These are phyloP conservation scores for Ascochyta clinopodiicola DNA, from an alignment of 2,329 filamentous ascomycete genomes.

Conservation along the genomic window DNA sequence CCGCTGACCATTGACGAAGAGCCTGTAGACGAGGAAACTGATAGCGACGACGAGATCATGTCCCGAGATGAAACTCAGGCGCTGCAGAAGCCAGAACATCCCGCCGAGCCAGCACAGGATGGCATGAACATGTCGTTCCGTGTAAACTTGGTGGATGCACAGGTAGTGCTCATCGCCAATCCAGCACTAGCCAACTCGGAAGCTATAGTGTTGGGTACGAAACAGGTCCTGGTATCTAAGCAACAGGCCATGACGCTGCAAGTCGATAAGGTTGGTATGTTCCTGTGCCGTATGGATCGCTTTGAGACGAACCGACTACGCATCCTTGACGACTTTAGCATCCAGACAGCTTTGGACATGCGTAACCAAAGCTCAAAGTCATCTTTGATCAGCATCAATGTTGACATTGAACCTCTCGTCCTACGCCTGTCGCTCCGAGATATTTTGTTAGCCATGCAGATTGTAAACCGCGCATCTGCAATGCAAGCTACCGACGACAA, in stretches of 20 bases:
- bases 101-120: conserved; percentile 41
- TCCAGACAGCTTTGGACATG: conserved; percentile 87
- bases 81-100: conserved; percentile 23
- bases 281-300: conserved; percentile 96
- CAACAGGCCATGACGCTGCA: conserved; percentile 95
- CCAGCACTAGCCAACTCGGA: conserved; percentile 89
- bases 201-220: conserved; percentile 92
- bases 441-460: conserved; percentile 92
- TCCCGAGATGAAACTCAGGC: conserved; percentile 41
- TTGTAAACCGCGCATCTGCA: conserved; percentile 87
- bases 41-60: conserved; percentile 46
- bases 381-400: conserved; percentile 76
- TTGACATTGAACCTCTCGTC: conserved; percentile 90
- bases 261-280: conserved; percentile 95
- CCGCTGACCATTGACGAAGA: conserved; percentile 68
- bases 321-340: conserved; percentile 95
- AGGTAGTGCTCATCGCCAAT: conserved; percentile 95
- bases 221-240: conserved; percentile 89
- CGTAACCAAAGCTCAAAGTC: conserved; percentile 65
- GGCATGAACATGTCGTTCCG: conserved; percentile 83
- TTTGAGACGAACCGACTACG: conserved; percentile 90
- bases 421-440: conserved; percentile 89
- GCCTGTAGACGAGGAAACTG: conserved; percentile 57
- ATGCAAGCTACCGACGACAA: conserved; percentile 68
- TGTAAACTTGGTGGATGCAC: conserved; percentile 93